Conservation (phyloP, 176 grass and related monocot genomes). For the Oryza glaberrima region DNA sequence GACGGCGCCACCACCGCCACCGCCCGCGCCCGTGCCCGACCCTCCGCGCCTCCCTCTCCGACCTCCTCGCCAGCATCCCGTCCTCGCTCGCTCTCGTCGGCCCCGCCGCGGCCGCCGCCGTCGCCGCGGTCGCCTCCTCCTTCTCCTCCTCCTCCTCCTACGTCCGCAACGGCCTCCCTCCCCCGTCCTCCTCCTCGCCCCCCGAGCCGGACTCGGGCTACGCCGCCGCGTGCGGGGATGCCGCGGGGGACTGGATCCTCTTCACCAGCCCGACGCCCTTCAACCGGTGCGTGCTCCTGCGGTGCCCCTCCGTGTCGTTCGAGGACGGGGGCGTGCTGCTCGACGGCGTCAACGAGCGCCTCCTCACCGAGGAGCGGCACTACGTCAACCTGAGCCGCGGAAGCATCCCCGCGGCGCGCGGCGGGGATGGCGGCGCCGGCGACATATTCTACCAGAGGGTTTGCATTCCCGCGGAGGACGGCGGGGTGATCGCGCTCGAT, state of each 20-base stretch:
- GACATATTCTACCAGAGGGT: constrained; percentile 72
- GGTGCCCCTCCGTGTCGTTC: constrained; percentile 91
- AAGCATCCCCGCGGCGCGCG: constrained; percentile 33
- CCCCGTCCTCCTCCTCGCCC: neutral
- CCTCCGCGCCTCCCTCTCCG: constrained; percentile 49
- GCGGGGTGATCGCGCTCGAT: constrained; percentile 82
- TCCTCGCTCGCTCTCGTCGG: constrained; percentile 62
- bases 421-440: constrained; percentile 6
- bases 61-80: constrained; percentile 55
- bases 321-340: constrained; percentile 70
- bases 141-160: constrained; percentile 25
- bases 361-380: constrained; percentile 73
- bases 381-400: constrained; percentile 79
- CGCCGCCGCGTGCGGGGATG: constrained; percentile 24
- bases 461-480: constrained; percentile 72
- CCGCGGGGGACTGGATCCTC: constrained; percentile 81
- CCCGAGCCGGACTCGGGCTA: neutral
- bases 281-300: constrained; percentile 82
- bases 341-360: constrained; percentile 70
- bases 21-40: neutral
- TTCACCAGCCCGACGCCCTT: constrained; percentile 91
- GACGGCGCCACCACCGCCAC: constrained; percentile 6
- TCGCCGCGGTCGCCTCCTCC: constrained; percentile 45
- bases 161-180: constrained; percentile 17
- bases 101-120: constrained; percentile 53